These are phyloP conservation scores for Phytophthora gonapodyides DNA, from an alignment of 352 stramenopile species.

Conservation along the genomic window DNA sequence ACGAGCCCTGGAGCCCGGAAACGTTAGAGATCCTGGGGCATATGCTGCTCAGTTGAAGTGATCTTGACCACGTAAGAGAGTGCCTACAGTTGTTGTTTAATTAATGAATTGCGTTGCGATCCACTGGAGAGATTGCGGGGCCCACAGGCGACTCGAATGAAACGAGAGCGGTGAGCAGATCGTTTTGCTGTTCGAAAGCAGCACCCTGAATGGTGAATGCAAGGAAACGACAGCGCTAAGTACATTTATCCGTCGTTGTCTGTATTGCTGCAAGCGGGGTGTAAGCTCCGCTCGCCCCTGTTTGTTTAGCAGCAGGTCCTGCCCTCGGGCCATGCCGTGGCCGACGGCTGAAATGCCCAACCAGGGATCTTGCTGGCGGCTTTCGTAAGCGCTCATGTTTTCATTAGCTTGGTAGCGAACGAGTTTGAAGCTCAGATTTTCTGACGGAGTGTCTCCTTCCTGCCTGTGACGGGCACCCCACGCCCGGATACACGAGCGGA, in stretches of 20 bases:
- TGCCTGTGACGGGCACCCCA: constrained; percentile 18
- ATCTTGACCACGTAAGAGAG: background rate
- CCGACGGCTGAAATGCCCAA: no score
- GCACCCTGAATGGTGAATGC: background rate
- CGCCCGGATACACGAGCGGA: constrained; percentile 1
- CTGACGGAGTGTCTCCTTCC: constrained; percentile 14
- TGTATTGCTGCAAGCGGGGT: background rate
- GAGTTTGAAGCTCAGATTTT: constrained; percentile 37
- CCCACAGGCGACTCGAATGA: constrained; percentile 2
- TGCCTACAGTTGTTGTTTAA: constrained; percentile 9
- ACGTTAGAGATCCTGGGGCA: constrained; percentile 42
- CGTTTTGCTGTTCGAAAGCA: constrained; percentile 36
- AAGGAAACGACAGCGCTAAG: no score
- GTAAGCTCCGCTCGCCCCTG: background rate
- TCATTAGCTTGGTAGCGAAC: constrained; percentile 7
- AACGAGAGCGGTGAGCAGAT: background rate
- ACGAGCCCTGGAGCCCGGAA: constrained; percentile 41
- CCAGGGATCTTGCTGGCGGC: background rate
- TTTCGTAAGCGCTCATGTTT: constrained; percentile 27
- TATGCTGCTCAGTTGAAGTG: constrained; percentile 39
- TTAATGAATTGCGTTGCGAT: background rate
- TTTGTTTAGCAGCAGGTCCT: no score
- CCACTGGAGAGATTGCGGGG: background rate
- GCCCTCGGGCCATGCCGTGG: no score
- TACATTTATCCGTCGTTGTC: no score